phyloP scores from a whole-genome alignment of 2,329 filamentous ascomycete species.

The Fonsecaea erecta region DNA sequence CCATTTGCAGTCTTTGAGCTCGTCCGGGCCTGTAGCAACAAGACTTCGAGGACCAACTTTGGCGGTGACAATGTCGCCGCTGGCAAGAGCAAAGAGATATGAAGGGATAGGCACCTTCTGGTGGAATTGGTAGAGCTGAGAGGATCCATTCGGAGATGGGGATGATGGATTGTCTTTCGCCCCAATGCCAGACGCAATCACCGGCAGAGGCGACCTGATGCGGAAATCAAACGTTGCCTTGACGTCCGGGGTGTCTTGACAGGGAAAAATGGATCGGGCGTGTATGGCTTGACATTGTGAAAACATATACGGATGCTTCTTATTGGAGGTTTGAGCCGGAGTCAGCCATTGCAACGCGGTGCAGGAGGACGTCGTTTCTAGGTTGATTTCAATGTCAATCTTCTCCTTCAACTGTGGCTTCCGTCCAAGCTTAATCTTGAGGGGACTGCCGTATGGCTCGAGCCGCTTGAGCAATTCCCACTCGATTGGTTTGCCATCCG shows the following conservation, averaged over 20 bases:
- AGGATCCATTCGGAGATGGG: constrained; percentile 58
- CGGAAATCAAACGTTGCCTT: constrained; percentile 94
- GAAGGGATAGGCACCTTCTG: constrained; percentile 91
- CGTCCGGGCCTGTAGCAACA: constrained; percentile 86
- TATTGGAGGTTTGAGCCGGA: constrained; percentile 90
- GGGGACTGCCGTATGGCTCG: constrained; percentile 67
- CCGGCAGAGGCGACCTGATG: constrained; percentile 81
- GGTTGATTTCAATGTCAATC: constrained; percentile 63
- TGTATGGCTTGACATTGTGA: constrained; percentile 98
- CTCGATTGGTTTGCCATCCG: constrained; percentile 66
- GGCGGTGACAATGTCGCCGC: constrained; percentile 79
- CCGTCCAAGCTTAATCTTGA: constrained; percentile 55
- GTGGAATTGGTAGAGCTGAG: constrained; percentile 77
- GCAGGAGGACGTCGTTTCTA: constrained; percentile 84
- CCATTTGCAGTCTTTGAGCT: constrained; percentile 81
- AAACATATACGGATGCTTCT: constrained; percentile 96
- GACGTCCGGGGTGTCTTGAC: constrained; percentile 95
- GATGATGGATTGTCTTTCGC: constrained; percentile 52
- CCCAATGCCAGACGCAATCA: constrained; percentile 85
- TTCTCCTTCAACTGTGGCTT: constrained; percentile 53
- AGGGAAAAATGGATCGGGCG: constrained; percentile 89
- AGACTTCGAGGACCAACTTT: constrained; percentile 82
- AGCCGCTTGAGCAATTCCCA: constrained; percentile 73
- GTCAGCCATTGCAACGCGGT: constrained; percentile 96
- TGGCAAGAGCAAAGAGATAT: constrained; percentile 91